Base-by-base conservation (phyloP, 257 asterid genomes). In the Plectranthus barbatus region DNA sequence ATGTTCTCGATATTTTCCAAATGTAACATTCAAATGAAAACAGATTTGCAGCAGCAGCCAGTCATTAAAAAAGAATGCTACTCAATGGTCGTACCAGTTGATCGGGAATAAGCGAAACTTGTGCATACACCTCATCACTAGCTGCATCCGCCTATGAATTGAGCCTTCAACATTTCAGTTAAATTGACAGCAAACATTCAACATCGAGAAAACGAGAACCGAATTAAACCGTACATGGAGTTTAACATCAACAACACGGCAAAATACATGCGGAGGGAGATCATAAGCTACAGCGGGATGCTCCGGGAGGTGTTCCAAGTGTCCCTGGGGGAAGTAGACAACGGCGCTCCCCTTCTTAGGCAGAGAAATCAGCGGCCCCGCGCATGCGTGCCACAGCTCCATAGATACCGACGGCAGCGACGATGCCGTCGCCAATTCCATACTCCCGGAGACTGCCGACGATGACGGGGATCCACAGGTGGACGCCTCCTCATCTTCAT, bases 311-410 rank as follows among this genome's bases (percentile, higher is more conserved):
- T 73, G 87, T 21, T 90, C 94, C 62, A 90, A 56, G 78, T 93
- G 99, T 9, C 99, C 97, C 76, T 93, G 99, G 11, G 97, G 96
- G 11, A 93, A 74, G 76, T 90, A 93, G 64, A 93, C 97, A 52
- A 90, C 85, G n/a, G 83, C 80, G 58, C 80, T 81, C 21, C 99
- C 99, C 64, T 83, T 93, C 80, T 77, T 87, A 1, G 97, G 97
- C 72, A 93, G 73, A 36, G 95, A 90, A 76, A 87, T 87, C 87
- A 90, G 55, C 75, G 99, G 95, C 49, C 99, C 99, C 0, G 99
- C 96, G 60, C 97, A 93, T 5, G 99, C 99, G 81, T 93, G 92
- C 97, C 99, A 93, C 11, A 90, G 88, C 80, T 93, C 96, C 99
- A 93, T 79, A 76, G 95, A 83, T 63, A 93, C 87, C 48, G 90